A percentile compares a stretch with the other conserved stretches of the same genome.
Conservation (phyloP, 2,329 filamentous ascomycete species). For the Boeremia exigua region DNA sequence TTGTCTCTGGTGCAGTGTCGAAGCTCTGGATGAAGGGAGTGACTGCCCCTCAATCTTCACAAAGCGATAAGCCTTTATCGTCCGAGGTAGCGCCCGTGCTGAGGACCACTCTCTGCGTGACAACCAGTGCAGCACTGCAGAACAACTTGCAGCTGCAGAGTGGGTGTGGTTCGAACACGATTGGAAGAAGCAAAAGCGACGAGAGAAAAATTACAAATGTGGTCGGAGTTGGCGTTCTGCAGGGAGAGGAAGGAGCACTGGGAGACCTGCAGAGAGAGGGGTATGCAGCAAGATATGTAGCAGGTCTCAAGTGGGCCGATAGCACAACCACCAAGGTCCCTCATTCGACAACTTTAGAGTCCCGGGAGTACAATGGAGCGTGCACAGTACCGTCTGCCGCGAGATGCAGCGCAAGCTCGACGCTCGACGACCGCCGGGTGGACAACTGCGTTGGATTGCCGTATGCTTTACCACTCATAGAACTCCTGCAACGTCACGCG, state of each 20-base stretch:
- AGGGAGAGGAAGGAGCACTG: slow-evolving; percentile 16
- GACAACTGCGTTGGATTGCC: slow-evolving; percentile 31
- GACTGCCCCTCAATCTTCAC: slow-evolving; percentile 29
- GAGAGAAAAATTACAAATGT: not conserved
- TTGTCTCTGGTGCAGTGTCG: slow-evolving; percentile 15
- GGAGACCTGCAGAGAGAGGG: slow-evolving; percentile 35
- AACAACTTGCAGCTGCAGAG: not conserved
- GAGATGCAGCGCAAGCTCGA: slow-evolving; percentile 16
- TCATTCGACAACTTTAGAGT: slow-evolving; percentile 31
- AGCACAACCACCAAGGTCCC: slow-evolving; percentile 32
- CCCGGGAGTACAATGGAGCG: slow-evolving; percentile 21
- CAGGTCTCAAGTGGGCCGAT: slow-evolving; percentile 34
- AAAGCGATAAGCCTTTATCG: slow-evolving; percentile 44
- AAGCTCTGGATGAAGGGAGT: slow-evolving; percentile 19
- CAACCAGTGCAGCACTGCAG: slow-evolving; percentile 13
- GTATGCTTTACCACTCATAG: slow-evolving; percentile 30
- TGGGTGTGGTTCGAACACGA: not conserved
- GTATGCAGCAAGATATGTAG: slow-evolving; percentile 45
- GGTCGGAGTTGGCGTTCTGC: slow-evolving; percentile 15
- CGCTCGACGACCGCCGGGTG: slow-evolving; percentile 20
- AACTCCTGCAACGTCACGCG: slow-evolving; percentile 41
- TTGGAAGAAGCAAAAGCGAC: not conserved
- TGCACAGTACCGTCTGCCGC: slow-evolving; percentile 19
- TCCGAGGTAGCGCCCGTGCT: slow-evolving; percentile 39
- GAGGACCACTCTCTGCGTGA: slow-evolving; percentile 20